Evolutionary conservation across 2,329 filamentous ascomycete species (phyloP).

Genomic region (Orbilia ellipsospora): DNA sequence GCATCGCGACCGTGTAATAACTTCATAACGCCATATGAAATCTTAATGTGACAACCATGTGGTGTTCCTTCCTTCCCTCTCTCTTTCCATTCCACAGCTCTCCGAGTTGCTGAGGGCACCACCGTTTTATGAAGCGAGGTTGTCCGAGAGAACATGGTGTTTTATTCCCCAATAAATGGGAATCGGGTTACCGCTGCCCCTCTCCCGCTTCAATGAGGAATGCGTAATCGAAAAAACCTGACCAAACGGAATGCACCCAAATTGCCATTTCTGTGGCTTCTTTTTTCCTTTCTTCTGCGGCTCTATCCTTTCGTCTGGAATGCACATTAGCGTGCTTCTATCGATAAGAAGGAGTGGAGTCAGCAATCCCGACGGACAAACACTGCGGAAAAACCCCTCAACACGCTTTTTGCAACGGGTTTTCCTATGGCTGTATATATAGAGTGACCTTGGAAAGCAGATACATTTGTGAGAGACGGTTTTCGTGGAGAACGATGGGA

Average conservation of each 20-base stretch:
- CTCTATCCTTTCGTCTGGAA: not conserved
- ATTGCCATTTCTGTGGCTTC: not conserved
- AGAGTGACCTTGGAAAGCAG: too few species aligned
- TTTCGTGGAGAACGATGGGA: too few species aligned
- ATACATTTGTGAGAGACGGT: too few species aligned
- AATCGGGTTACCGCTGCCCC: not conserved
- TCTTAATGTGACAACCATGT: too few species aligned
- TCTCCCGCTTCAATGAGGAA: not conserved
- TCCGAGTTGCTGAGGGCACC: not conserved
- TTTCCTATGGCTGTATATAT: too few species aligned
- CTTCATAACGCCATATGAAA: not conserved
- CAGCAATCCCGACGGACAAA: too few species aligned
- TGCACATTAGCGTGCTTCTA: not conserved
- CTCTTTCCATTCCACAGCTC: not conserved
- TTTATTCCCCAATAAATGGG: not conserved
- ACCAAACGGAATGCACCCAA: not conserved
- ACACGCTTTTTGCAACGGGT: conserved; percentile 9
- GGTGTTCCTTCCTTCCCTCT: not conserved
- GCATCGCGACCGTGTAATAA: conserved; percentile 7
- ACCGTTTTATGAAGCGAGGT: conserved; percentile 3
- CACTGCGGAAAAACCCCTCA: not conserved
- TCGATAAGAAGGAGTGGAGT: conserved; percentile 10
- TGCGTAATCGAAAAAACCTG: not conserved
- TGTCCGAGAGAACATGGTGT: conserved; percentile 21
- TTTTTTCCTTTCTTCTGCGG: not conserved